These are phyloP conservation scores for Stentor coeruleus DNA, from an alignment of 73 alveolate genomes.

Conservation along the genomic window DNA sequence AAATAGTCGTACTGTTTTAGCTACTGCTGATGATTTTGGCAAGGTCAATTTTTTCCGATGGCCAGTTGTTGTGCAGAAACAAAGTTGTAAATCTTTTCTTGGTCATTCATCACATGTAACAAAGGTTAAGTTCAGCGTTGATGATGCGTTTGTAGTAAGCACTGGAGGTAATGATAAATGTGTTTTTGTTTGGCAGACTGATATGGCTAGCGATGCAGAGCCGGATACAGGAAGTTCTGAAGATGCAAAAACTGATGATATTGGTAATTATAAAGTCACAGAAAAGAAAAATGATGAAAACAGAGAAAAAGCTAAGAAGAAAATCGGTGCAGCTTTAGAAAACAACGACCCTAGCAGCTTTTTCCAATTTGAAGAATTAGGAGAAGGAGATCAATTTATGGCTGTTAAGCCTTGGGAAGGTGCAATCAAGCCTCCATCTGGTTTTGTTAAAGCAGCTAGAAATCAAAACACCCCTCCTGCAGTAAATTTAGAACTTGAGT, in stretches of 20 bases:
- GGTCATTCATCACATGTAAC: constrained; percentile 98
- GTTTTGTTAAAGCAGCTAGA: constrained; percentile 62
- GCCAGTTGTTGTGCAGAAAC: constrained; percentile 92
- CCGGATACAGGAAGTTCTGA: constrained; percentile 1
- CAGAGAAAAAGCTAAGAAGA: constrained; percentile 32
- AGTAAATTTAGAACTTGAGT: constrained; percentile 66
- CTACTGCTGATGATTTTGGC: constrained; percentile 93
- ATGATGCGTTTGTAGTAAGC: constrained; percentile 80
- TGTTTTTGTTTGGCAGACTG: constrained; percentile 95
- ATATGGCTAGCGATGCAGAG: constrained; percentile 63
- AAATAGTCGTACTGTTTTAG: constrained; percentile 58
- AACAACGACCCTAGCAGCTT: constrained; percentile 25
- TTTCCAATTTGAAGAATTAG: constrained; percentile 80
- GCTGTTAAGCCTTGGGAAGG: constrained; percentile 80
- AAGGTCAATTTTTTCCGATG: constrained; percentile 86
- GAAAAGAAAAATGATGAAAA: constrained; percentile 38
- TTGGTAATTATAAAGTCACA: constrained; percentile 34
- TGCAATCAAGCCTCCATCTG: constrained; percentile 61
- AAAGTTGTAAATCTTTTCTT: constrained; percentile 79
- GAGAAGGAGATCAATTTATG: constrained; percentile 82
- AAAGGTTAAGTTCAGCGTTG: constrained; percentile 85
- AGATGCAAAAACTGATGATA: constrained; percentile 51
- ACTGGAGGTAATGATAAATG: constrained; percentile 98
- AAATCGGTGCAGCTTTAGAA: constrained; percentile 55
- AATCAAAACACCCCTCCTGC: constrained; percentile 78